A percentile compares a stretch with the other conserved stretches of the same genome.
Conservation (phyloP, 1,139 yeast genomes). For the Protomyces gravidus region DNA sequence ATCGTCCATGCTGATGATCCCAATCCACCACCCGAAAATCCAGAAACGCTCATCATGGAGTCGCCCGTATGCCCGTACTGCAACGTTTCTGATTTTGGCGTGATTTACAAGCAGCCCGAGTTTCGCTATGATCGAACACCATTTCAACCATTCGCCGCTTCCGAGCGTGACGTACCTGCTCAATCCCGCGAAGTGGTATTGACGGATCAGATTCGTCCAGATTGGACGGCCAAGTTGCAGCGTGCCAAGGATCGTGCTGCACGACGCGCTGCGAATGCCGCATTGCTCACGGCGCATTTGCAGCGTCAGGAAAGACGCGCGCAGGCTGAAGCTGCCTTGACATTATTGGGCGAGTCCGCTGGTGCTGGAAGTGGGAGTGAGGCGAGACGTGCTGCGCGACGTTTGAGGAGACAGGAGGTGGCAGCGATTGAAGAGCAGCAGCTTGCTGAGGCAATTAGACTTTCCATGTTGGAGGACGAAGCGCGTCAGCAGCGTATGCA, state of each 20-base stretch:
- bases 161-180: slow-evolving; percentile 45
- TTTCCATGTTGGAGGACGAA: slow-evolving; percentile 67
- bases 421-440: slow-evolving; percentile 23
- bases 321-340: slow-evolving; percentile 10
- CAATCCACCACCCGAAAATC: slow-evolving; percentile 36
- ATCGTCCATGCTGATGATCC: slow-evolving; percentile 41
- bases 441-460: slow-evolving; percentile 53
- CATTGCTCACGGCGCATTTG: slow-evolving; percentile 27
- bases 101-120: slow-evolving; percentile 63
- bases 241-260: slow-evolving; percentile 75
- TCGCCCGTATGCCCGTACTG: slow-evolving; percentile 93
- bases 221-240: slow-evolving; percentile 74
- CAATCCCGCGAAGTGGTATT: slow-evolving; percentile 64
- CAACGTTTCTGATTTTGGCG: slow-evolving; percentile 81
- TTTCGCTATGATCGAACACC: slow-evolving; percentile 7
- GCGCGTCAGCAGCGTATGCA: slow-evolving; percentile 43
- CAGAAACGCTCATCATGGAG: slow-evolving; percentile 60
- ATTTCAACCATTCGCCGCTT: slow-evolving; percentile 3
- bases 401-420: slow-evolving; percentile 16
- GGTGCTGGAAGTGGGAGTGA: not conserved
- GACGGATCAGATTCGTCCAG: slow-evolving; percentile 80
- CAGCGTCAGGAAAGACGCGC: slow-evolving; percentile 26
- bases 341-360: not conserved
- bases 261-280: slow-evolving; percentile 60
- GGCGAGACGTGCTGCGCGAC: not conserved